Evolutionary conservation across 2,329 filamentous ascomycete genomes (phyloP), one percentile per base, ranked within the genome.

Genomic region (Orbilia brochopaga): DNA sequence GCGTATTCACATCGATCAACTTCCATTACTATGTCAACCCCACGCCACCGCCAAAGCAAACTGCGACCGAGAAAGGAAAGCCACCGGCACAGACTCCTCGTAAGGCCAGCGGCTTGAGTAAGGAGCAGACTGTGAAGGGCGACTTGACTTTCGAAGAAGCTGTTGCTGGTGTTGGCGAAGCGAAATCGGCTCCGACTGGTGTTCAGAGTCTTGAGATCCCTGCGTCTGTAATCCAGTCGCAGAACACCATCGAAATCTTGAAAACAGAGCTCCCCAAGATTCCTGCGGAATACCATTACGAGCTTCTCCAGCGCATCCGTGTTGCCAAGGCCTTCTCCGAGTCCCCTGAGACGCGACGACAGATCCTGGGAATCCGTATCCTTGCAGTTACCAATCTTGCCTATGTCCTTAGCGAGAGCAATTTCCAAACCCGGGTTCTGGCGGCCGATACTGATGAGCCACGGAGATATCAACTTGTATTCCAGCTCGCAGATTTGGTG

Each of bases 391-490:
- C 90, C 23, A 99, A 97, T 76, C 80, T 99, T 73, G 91, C 92
- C 1, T 97, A 96, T 78, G 90, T 97, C 61, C 89, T 95, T 75
- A 84, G 85, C 1, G 95, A 99, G 77, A 81, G 85, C 2, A 86
- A 87, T n/a, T 96, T 99, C 76, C 83, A 92, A 50, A 89, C 93
- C 74, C 93, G 91, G 79, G 86, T 97, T 46, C 84, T 96, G 57
- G 90, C 90, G 74, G 88, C 92, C 75, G 95, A 99, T 78, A 86
- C 87, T 40, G 93, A 97, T 77, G 91, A 96, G 79, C 92, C 92
- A 1, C 88, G 92, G 70, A 87, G 91, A 57, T 89, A 92, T 74
- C 94, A 99, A 79, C 83, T 99, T 23, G 88, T 91, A 2, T 95
- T 95, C 77, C 95, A 99, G 79, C 85, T 99, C 40, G 90, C 91